These are phyloP conservation scores for Trichophyton mentagrophytes DNA, from an alignment of 2,329 filamentous ascomycete genomes.

Conservation along the genomic window DNA sequence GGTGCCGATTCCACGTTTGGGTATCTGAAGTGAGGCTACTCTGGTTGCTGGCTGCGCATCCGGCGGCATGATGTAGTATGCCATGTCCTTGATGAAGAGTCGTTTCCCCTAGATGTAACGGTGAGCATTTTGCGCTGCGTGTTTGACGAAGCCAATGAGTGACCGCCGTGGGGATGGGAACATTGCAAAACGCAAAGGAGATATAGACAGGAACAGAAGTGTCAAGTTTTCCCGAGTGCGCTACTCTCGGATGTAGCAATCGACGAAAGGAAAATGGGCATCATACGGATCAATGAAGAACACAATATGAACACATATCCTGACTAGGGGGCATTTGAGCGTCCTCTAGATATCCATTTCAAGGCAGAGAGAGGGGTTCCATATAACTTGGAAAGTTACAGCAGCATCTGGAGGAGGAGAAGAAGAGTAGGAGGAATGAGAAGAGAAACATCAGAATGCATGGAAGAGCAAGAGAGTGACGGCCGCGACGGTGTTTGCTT, in stretches of 20 bases:
- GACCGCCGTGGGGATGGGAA: not conserved
- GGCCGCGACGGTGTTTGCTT: constrained; percentile 2
- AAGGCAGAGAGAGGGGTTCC: not conserved
- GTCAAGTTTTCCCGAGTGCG: constrained; percentile 1
- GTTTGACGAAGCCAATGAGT: not conserved
- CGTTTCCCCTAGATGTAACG: constrained; percentile 58
- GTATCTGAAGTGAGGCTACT: constrained; percentile 58
- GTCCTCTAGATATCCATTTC: not conserved
- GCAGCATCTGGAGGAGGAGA: not conserved
- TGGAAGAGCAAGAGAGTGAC: constrained; percentile 15
- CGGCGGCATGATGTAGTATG: constrained; percentile 77
- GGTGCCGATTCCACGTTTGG: constrained; percentile 49
- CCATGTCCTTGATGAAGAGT: constrained; percentile 96
- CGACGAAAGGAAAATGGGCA: not conserved
- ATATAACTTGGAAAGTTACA: not conserved
- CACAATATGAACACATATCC: not conserved
- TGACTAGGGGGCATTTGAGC: not conserved
- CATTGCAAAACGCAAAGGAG: not conserved
- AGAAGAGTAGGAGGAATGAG: not conserved
- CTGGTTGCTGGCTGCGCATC: constrained; percentile 54
- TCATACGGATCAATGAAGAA: not conserved
- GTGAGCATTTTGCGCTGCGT: constrained; percentile 26
- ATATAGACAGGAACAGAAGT: constrained; percentile 3
- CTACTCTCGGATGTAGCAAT: not conserved
- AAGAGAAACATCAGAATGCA: constrained; percentile 10